Conservation (phyloP, 495 filamentous ascomycete species). For the Penicillium verhagenii region DNA sequence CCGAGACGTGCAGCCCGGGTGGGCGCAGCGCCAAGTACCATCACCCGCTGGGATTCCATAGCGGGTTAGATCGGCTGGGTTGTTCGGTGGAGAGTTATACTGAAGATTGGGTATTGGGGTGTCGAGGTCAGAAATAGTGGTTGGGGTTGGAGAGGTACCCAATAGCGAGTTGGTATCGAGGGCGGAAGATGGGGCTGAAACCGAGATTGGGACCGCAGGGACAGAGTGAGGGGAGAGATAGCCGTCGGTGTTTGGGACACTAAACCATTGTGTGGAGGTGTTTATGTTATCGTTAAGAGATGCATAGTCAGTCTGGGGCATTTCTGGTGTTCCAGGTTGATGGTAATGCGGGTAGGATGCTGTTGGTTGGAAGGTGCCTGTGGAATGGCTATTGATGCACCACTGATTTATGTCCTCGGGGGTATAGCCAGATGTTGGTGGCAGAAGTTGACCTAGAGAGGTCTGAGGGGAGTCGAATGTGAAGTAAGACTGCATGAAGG, state of each 20-base stretch:
- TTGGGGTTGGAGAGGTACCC: slow-evolving; percentile 17
- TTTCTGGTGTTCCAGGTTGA: slow-evolving; percentile 4
- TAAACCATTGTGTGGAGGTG: slow-evolving; percentile 16
- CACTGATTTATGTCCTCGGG: slow-evolving; percentile 24
- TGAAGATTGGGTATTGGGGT: slow-evolving; percentile 2
- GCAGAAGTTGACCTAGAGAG: background rate
- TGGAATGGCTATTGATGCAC: slow-evolving; percentile 21
- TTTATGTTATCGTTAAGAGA: slow-evolving; percentile 8
- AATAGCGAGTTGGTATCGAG: slow-evolving; percentile 12
- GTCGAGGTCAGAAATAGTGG: slow-evolving; percentile 22
- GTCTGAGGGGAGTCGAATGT: slow-evolving; percentile 1
- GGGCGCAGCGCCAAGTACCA: slow-evolving; percentile 54
- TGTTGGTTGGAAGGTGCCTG: slow-evolving; percentile 10
- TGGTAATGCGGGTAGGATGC: slow-evolving; percentile 9
- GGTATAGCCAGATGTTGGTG: slow-evolving; percentile 13
- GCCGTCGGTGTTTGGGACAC: slow-evolving; percentile 4
- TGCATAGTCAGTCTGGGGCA: slow-evolving; percentile 8
- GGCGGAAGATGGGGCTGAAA: no score
- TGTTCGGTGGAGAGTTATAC: slow-evolving; percentile 10
- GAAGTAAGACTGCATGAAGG: slow-evolving; percentile 25
- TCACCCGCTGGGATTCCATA: slow-evolving; percentile 34
- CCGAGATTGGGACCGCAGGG: slow-evolving; percentile 5
- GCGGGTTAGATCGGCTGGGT: slow-evolving; percentile 26
- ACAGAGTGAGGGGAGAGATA: slow-evolving; percentile 17
- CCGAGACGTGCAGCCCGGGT: slow-evolving; percentile 56